A percentile compares a stretch with the other conserved stretches of the same genome.
Evolutionary conservation across 257 asterid genomes (phyloP).

Genomic region (Scutellaria baicalensis): DNA sequence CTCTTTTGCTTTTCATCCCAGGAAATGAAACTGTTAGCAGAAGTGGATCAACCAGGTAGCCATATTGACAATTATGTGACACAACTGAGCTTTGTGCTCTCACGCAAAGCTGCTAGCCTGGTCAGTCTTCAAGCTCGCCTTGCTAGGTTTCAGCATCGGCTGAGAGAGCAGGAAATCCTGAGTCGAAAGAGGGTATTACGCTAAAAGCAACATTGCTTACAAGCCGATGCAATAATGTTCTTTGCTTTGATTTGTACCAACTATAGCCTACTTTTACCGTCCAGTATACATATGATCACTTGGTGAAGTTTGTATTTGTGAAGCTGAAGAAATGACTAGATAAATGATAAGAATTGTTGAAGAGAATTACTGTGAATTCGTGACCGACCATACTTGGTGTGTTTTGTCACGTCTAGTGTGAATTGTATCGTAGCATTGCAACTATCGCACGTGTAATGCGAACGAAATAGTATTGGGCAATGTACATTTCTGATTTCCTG

Average conservation of each 20-base stretch:
- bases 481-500: slow-evolving; percentile 17
- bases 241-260: slow-evolving; percentile 28
- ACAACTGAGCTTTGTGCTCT: slow-evolving; percentile 78
- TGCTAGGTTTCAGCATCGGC: slow-evolving; percentile 91
- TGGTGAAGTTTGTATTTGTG: slow-evolving; percentile 28
- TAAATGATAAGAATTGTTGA: too few species aligned
- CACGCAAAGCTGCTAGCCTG: slow-evolving; percentile 89
- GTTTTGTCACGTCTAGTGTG: slow-evolving; percentile 1
- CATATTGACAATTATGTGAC: slow-evolving; percentile 81
- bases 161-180: slow-evolving; percentile 91
- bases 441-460: not conserved
- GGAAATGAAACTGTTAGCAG: slow-evolving; percentile 96
- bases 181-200: slow-evolving; percentile 79
- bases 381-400: not conserved
- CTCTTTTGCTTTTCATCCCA: slow-evolving; percentile 28
- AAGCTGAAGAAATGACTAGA: not conserved
- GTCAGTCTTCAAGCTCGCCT: slow-evolving; percentile 98
- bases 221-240: slow-evolving; percentile 8
- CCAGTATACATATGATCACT: slow-evolving; percentile 21
- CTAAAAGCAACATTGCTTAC: slow-evolving; percentile 19
- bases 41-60: slow-evolving; percentile 96
- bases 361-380: too few species aligned
- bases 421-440: not conserved
- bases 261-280: slow-evolving; percentile 19
- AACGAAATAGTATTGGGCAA: not conserved